Evolutionary conservation across 2,329 filamentous ascomycete species (phyloP), one percentile per base, ranked within the genome.

Genomic region (Simplicillium aogashimaense): DNA sequence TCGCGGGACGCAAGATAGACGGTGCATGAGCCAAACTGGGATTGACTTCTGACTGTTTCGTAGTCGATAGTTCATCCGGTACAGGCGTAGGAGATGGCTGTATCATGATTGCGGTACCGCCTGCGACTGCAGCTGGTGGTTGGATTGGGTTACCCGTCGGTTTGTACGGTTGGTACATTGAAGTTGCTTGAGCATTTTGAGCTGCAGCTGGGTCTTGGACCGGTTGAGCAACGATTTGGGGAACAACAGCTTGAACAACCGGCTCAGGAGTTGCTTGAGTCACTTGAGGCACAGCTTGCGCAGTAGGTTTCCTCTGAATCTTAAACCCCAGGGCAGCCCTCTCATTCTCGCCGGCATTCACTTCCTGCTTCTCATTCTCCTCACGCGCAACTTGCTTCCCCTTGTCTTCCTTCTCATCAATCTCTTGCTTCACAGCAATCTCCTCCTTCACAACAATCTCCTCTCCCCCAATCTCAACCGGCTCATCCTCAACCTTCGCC

Each of bases 401-500:
- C 9, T n/a, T n/a, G n/a, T 25, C 20, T 25, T 25, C 20, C 20
- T 25, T 25, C 53, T 74, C 64, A 17, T 62, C 58, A 36, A 58
- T 47, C 7, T 49, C 53, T 43, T 29, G 45, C 12, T 63, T 58
- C 1, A 61, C 58, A 4, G 63, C 48, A 7, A 63, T 47, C 7
- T 54, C 53, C 18, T 62, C 57, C 1, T 63, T 58, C 1, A 61
- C 58, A 4, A 64, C 48, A 7, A 63, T 47, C 7, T 54, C 53
- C 18, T 58, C 58, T 36, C 63, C 64, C 1, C 56, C 61, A 45
- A 73, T 61, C 48, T 73, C 69, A 3, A 70, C 58, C 0, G 67
- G 64, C 0, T 63, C 53, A 1, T 51, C 54, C 45, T 73, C 69
- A 6, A 65, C 57, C 1, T 52, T 51, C 7, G 68, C 64, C 7